These are phyloP conservation scores for Vigna hirtella DNA, from an alignment of 306 rosid species.

Conservation along the genomic window DNA sequence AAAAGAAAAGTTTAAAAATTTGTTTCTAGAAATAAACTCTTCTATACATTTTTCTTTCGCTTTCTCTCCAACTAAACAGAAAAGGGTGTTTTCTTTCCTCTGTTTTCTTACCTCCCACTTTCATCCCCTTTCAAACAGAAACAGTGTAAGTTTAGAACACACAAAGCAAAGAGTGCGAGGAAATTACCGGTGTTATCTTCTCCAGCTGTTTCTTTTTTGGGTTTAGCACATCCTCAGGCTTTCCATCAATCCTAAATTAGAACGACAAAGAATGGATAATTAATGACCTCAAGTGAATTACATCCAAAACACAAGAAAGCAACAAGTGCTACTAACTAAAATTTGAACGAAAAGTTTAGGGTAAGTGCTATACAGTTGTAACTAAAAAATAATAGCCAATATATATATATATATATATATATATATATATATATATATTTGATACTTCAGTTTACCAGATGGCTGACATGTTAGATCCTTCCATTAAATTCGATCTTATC, in stretches of 20 bases:
- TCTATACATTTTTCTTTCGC: too few relatives aligned
- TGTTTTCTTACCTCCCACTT: background rate
- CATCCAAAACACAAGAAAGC: constrained; percentile 14
- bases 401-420: background rate
- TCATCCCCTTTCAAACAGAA: background rate
- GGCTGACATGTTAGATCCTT: background rate
- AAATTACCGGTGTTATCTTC: constrained; percentile 86
- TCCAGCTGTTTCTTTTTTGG: constrained; percentile 99
- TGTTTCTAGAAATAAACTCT: too few relatives aligned
- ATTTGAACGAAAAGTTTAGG: constrained; percentile 12
- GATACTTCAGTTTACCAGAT: background rate
- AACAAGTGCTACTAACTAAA: constrained; percentile 15
- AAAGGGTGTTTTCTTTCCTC: background rate
- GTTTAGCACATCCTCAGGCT: constrained; percentile 97
- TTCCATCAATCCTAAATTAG: constrained; percentile 80
- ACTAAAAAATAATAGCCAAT: background rate
- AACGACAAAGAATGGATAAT: constrained; percentile 28
- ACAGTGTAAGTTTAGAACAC: background rate
- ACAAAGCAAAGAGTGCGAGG: background rate
- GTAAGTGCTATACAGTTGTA: background rate
- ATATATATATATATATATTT: background rate
- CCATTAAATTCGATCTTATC: constrained; percentile 12
- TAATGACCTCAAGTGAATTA: constrained; percentile 10
- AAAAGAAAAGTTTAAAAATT: too few relatives aligned
- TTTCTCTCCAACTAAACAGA: background rate